phyloP scores from a whole-genome alignment of 176 grass and related monocot genomes.

The Carex pumila region DNA sequence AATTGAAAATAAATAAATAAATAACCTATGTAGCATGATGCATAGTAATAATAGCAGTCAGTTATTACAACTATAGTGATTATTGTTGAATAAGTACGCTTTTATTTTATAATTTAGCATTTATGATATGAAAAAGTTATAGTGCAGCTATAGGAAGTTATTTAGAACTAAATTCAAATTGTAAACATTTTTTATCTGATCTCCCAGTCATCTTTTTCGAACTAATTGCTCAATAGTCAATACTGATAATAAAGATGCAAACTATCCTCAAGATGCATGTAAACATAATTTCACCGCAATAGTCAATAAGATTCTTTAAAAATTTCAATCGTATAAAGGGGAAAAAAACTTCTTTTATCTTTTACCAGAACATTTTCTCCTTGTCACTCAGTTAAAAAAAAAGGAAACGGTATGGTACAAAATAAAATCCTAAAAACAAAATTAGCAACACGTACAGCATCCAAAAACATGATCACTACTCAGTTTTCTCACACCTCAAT shows the following conservation, averaged over 20 bases:
- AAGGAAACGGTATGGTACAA: background rate
- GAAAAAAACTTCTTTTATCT: background rate
- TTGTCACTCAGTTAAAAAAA: background rate
- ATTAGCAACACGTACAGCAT: background rate
- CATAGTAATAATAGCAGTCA: too few relatives aligned
- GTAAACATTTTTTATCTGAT: background rate
- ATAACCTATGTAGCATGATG: too few relatives aligned
- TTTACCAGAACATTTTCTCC: background rate
- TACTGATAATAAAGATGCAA: background rate
- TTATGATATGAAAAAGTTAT: too few relatives aligned
- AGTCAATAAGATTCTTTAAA: background rate
- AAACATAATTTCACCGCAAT: background rate
- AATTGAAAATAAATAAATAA: too few relatives aligned
- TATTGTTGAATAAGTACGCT: too few relatives aligned
- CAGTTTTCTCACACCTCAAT: background rate
- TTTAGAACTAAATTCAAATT: background rate
- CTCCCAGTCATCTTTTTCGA: background rate
- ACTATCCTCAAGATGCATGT: background rate
- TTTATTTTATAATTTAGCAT: too few relatives aligned
- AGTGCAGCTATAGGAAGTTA: too few relatives aligned
- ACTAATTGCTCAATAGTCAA: background rate
- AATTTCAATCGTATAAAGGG: background rate
- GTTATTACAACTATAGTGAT: too few relatives aligned
- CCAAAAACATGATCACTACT: background rate
- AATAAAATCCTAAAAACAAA: background rate